These are phyloP conservation scores for Benincasa hispida DNA, from an alignment of 306 rosid species.

Conservation along the genomic window DNA sequence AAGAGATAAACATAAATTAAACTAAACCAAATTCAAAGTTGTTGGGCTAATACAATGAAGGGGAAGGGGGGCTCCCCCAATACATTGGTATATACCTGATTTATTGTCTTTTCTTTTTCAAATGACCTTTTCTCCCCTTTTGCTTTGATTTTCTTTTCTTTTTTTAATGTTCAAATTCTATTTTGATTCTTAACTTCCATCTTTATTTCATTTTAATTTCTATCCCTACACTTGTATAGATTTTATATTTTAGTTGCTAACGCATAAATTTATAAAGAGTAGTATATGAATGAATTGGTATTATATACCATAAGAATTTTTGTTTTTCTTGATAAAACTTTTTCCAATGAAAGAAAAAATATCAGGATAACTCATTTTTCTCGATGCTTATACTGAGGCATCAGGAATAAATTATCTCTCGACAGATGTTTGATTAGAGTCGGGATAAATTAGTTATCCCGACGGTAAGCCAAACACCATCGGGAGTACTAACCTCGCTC, in stretches of 20 bases:
- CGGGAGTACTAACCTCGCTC: too few relatives aligned
- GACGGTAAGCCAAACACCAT: too few relatives aligned
- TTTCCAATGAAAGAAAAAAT: too few relatives aligned
- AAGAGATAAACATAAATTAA: background rate
- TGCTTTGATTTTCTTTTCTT: background rate
- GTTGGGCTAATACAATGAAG: background rate
- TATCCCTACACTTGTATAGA: background rate
- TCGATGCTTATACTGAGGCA: too few relatives aligned
- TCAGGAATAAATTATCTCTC: too few relatives aligned
- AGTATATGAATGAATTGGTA: too few relatives aligned
- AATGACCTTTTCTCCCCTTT: background rate
- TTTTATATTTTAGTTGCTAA: background rate
- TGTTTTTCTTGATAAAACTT: too few relatives aligned
- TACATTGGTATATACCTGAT: background rate
- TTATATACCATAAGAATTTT: too few relatives aligned
- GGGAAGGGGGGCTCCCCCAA: background rate
- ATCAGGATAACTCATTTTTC: too few relatives aligned
- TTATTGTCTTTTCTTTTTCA: background rate
- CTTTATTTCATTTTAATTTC: background rate
- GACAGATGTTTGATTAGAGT: too few relatives aligned
- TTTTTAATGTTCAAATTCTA: background rate
- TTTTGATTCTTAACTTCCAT: background rate
- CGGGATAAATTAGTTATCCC: too few relatives aligned
- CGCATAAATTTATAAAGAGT: too few relatives aligned
- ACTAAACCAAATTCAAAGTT: background rate